Evolutionary conservation across 805 yeast species (phyloP).

Genomic region (Metschnikowia arizonensis): DNA sequence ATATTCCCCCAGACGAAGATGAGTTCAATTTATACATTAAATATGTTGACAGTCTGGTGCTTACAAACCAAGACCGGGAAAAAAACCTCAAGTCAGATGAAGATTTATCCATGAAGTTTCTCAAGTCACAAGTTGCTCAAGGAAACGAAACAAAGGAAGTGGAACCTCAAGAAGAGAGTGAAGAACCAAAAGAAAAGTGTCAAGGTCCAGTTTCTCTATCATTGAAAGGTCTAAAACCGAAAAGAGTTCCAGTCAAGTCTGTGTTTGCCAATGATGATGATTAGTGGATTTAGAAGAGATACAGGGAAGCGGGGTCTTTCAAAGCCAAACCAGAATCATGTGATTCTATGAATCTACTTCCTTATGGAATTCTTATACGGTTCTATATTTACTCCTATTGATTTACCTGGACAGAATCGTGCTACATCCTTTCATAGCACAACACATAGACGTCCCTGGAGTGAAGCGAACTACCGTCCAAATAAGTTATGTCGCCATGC

Average conservation of each 20-base stretch:
- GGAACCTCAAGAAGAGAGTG: neutral
- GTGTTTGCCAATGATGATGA: constrained; percentile 11
- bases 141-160: constrained; percentile 12
- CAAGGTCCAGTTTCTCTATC: constrained; percentile 13
- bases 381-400: too few species aligned
- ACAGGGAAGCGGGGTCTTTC: too few species aligned
- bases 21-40: constrained; percentile 35
- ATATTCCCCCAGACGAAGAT: constrained; percentile 27
- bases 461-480: constrained; percentile 28
- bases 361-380: too few species aligned
- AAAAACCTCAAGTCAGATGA: constrained; percentile 15
- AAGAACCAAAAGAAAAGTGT: too few species aligned
- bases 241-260: constrained; percentile 2
- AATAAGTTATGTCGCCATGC: constrained; percentile 45
- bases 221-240: constrained; percentile 12
- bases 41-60: constrained; percentile 22
- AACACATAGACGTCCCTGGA: constrained; percentile 65
- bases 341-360: too few species aligned
- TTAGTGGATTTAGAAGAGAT: too few species aligned
- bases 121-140: constrained; percentile 15
- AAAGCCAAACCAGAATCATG: too few species aligned
- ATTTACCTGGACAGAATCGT: too few species aligned
- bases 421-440: constrained; percentile 49
- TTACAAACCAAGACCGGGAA: constrained; percentile 1
- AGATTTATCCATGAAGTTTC: constrained; percentile 13